Conservation (phyloP, 306 rosid species). For the Coriaria nepalensis region DNA sequence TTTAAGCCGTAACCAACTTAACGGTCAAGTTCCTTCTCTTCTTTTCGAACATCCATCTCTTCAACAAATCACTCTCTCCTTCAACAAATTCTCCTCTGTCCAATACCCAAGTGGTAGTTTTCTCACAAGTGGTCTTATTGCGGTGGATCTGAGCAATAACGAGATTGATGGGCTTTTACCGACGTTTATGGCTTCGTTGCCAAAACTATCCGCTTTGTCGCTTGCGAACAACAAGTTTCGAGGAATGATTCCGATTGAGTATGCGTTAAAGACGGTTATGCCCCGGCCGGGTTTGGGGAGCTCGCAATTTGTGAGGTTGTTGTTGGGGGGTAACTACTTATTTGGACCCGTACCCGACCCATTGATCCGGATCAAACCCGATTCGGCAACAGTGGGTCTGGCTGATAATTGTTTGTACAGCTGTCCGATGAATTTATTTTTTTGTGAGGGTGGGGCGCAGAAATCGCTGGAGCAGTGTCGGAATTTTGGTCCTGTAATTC, state of each 20-base stretch:
- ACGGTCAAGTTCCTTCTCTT: constrained; percentile 30
- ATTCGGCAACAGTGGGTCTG: constrained; percentile 49
- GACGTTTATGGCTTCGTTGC: constrained; percentile 42
- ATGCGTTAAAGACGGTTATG: constrained; percentile 49
- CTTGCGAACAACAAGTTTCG: constrained; percentile 53
- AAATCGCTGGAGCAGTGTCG: constrained; percentile 33
- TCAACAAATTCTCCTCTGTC: constrained; percentile 40
- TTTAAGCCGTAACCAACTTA: constrained; percentile 44
- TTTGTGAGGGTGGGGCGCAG: constrained; percentile 69
- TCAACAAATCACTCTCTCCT: constrained; percentile 59
- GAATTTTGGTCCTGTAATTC: constrained; percentile 31
- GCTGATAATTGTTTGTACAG: constrained; percentile 53
- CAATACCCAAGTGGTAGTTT: constrained; percentile 16
- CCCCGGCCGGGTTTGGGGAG: constrained; percentile 35
- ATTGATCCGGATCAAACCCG: constrained; percentile 32
- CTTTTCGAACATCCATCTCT: constrained; percentile 52
- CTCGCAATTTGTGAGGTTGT: constrained; percentile 44
- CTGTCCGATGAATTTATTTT: constrained; percentile 57
- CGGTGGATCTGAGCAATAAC: constrained; percentile 67
- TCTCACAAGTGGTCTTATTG: constrained; percentile 32
- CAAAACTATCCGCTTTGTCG: constrained; percentile 61
- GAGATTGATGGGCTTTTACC: constrained; percentile 42
- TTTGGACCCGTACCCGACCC: constrained; percentile 57
- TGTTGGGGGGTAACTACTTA: constrained; percentile 61
- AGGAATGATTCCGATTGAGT: constrained; percentile 62